These are phyloP conservation scores for Patellifolia procumbens DNA, from an alignment of 179 eudicot genomes.

Conservation along the genomic window DNA sequence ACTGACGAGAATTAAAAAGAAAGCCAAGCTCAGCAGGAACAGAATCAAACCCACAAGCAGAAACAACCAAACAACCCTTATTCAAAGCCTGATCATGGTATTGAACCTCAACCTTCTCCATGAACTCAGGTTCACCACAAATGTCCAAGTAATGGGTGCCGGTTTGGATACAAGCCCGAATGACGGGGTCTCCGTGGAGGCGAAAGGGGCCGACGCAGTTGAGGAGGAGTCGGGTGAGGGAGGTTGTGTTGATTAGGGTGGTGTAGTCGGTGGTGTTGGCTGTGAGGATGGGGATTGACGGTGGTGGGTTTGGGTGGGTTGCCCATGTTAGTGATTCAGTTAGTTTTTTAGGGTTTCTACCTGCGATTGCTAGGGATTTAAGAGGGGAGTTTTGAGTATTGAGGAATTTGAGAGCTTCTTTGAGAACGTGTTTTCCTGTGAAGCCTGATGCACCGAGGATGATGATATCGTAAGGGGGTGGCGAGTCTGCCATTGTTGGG, in stretches of 20 bases:
- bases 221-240: conserved; percentile 49
- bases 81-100: conserved; percentile 55
- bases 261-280: conserved; percentile 51
- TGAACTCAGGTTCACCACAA: conserved; percentile 90
- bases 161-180: conserved; percentile 54
- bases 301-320: conserved; percentile 45
- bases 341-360: conserved; percentile 51
- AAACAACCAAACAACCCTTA: conserved; percentile 63
- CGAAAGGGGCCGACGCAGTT: conserved; percentile 88
- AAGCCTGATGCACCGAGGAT: conserved; percentile 88
- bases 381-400: conserved; percentile 49
- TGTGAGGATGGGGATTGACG: conserved; percentile 52
- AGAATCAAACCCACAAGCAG: conserved; percentile 92
- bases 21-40: conserved; percentile 86
- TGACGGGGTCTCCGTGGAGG: conserved; percentile 60
- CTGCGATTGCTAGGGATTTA: conserved; percentile 72
- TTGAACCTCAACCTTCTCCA: conserved; percentile 66
- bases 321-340: conserved; percentile 62
- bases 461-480: conserved; percentile 42
- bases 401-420: conserved; percentile 76
- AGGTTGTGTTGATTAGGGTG: conserved; percentile 46
- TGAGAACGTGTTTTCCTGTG: conserved; percentile 78
- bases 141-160: conserved; percentile 81
- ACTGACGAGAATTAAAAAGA: conserved; percentile 58
- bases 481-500: conserved; percentile 18